Evolutionary conservation across 768 basidiomycete genomes (phyloP).

Genomic region (Leccinum fibrillosum): DNA sequence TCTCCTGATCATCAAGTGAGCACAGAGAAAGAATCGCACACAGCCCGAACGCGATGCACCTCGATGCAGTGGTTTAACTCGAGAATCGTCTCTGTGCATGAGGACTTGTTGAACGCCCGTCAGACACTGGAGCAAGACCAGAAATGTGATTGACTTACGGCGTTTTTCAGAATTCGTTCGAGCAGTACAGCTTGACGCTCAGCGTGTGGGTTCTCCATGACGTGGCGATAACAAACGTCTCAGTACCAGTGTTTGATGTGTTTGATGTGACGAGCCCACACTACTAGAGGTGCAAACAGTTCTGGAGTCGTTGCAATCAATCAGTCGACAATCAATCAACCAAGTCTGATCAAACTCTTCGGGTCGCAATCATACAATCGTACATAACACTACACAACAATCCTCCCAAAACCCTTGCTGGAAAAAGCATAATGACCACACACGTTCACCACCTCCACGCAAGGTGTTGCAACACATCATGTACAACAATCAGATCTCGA

Average conservation of each 20-base stretch:
- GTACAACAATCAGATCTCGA: neutral
- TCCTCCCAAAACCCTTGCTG: conserved; percentile 21
- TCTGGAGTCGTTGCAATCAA: neutral
- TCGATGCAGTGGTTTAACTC: conserved; percentile 89
- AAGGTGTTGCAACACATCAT: conserved; percentile 16
- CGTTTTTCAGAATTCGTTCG: conserved; percentile 87
- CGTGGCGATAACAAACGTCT: conserved; percentile 1
- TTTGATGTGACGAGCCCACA: neutral
- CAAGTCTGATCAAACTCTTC: neutral
- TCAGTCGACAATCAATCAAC: conserved; percentile 1
- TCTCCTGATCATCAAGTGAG: conserved; percentile 49
- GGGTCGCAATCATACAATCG: neutral
- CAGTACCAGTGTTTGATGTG: neutral
- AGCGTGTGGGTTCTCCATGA: conserved; percentile 91
- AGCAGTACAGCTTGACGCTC: conserved; percentile 88
- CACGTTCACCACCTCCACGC: neutral
- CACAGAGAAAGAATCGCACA: neutral
- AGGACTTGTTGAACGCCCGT: conserved; percentile 51
- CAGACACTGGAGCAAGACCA: neutral
- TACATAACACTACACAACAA: neutral
- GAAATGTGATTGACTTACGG: conserved; percentile 45
- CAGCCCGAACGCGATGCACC: conserved; percentile 36
- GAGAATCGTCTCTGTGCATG: conserved; percentile 86
- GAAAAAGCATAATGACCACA: neutral
- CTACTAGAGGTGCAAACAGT: neutral